Evolutionary conservation across 176 grass and related monocot species (phyloP).

Genomic region (Cenchrus americanus): DNA sequence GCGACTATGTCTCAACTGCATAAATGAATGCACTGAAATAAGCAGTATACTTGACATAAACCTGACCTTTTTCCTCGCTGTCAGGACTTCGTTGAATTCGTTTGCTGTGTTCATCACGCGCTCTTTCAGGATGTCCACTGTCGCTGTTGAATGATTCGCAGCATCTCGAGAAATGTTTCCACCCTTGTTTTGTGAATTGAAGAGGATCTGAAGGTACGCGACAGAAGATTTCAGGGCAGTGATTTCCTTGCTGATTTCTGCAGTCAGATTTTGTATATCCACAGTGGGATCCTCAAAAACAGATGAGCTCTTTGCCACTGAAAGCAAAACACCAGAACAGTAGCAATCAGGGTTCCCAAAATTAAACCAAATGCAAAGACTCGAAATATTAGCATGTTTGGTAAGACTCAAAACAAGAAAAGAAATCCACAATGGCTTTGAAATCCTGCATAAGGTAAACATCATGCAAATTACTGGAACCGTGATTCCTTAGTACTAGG

Average conservation of each 20-base stretch:
- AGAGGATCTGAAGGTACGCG: constrained; percentile 48
- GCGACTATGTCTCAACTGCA: background rate
- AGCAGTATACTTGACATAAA: background rate
- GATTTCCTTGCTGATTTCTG: constrained; percentile 57
- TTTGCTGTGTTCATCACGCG: constrained; percentile 57
- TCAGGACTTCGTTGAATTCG: constrained; percentile 65
- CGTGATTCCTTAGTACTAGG: background rate
- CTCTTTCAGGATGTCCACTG: constrained; percentile 62
- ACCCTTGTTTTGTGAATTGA: constrained; percentile 51
- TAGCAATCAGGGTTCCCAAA: background rate
- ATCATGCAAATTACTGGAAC: background rate
- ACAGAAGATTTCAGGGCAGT: constrained; percentile 50
- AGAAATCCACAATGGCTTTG: background rate
- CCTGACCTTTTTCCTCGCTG: constrained; percentile 52
- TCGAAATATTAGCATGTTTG: background rate
- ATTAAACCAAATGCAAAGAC: background rate
- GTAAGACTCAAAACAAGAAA: background rate
- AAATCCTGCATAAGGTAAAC: background rate
- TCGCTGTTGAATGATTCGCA: constrained; percentile 51
- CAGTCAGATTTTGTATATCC: constrained; percentile 61
- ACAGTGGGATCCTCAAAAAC: constrained; percentile 54
- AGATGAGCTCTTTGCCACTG: constrained; percentile 57
- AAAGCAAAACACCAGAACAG: constrained; percentile 10
- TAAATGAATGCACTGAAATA: background rate
- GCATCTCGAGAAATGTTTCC: constrained; percentile 45